These are phyloP conservation scores for Nannochloropsis salina DNA, from an alignment of 108 stramenopile species.

Conservation along the genomic window DNA sequence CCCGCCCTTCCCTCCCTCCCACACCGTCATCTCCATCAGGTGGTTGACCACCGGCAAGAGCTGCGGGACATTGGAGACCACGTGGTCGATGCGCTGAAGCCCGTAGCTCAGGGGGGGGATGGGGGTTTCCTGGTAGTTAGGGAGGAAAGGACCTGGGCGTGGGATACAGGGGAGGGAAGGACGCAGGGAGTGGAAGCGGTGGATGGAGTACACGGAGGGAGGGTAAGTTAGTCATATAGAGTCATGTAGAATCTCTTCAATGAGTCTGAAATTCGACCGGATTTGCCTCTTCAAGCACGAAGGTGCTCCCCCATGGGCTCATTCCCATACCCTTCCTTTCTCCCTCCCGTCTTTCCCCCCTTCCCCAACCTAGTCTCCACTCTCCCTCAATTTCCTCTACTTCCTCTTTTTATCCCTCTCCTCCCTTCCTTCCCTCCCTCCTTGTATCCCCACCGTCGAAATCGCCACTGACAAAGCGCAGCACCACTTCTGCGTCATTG, in stretches of 20 bases:
- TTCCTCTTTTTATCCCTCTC: not conserved
- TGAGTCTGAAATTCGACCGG: too few relatives aligned
- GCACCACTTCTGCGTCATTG: slow-evolving; percentile 48
- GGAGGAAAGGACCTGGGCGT: not conserved
- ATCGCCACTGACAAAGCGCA: slow-evolving; percentile 41
- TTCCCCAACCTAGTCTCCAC: too few relatives aligned
- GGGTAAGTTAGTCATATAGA: too few relatives aligned
- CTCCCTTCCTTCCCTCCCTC: slow-evolving; percentile 12
- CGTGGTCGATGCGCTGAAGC: slow-evolving; percentile 44
- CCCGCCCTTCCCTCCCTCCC: not conserved
- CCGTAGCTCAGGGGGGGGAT: slow-evolving; percentile 23
- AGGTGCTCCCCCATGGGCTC: too few relatives aligned
- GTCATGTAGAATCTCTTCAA: too few relatives aligned
- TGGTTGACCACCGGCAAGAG: slow-evolving; percentile 32
- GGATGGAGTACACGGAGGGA: not conserved
- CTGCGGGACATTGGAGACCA: slow-evolving; percentile 52
- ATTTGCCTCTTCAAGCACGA: too few relatives aligned
- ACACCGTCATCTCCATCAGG: not conserved
- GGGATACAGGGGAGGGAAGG: not conserved
- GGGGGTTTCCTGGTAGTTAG: not conserved
- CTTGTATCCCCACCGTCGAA: not conserved
- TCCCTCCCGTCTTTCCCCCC: not conserved
- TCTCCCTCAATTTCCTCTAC: not conserved
- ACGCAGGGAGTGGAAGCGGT: not conserved
- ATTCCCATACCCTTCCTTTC: not conserved